Conservation (phyloP, 2,329 filamentous ascomycete species). For the Cordyceps fumosorosea region DNA sequence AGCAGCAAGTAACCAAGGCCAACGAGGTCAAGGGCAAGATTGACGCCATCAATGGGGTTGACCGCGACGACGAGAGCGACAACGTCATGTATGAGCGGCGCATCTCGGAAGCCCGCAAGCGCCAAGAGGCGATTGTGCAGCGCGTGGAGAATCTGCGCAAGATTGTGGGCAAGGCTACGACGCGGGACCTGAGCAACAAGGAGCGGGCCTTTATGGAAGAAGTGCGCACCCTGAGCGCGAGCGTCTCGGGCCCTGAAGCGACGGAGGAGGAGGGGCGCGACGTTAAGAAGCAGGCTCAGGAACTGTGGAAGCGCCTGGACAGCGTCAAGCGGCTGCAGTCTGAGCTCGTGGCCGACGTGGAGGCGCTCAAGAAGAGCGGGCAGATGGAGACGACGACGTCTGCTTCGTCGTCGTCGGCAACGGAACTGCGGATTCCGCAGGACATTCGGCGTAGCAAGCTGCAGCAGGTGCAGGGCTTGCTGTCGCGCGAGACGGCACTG, state of each 20-base stretch:
- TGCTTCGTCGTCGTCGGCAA: slow-evolving; percentile 16
- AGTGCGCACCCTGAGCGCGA: slow-evolving; percentile 48
- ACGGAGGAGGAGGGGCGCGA: slow-evolving; percentile 23
- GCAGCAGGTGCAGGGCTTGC: slow-evolving; percentile 53
- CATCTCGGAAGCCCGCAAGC: slow-evolving; percentile 45
- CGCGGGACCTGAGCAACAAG: slow-evolving; percentile 37
- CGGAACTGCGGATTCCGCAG: slow-evolving; percentile 47
- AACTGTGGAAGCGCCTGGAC: slow-evolving; percentile 50
- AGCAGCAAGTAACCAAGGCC: slow-evolving; percentile 59
- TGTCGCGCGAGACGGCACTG: slow-evolving; percentile 61
- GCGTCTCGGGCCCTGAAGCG: slow-evolving; percentile 32
- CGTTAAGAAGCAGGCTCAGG: slow-evolving; percentile 36
- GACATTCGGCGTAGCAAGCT: slow-evolving; percentile 59
- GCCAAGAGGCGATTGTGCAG: slow-evolving; percentile 50
- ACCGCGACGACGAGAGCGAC: slow-evolving; percentile 44
- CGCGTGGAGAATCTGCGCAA: slow-evolving; percentile 53
- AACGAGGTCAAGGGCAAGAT: slow-evolving; percentile 60
- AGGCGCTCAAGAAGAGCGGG: slow-evolving; percentile 32
- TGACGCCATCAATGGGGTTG: slow-evolving; percentile 49
- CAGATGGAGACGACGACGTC: slow-evolving; percentile 17
- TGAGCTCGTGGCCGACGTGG: slow-evolving; percentile 46
- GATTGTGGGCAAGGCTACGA: slow-evolving; percentile 34
- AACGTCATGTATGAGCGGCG: slow-evolving; percentile 54
- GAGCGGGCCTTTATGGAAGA: slow-evolving; percentile 41
- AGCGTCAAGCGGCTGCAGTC: slow-evolving; percentile 48